Conservation (phyloP, 176 grass and related monocot genomes). For the Carex cristatella region DNA sequence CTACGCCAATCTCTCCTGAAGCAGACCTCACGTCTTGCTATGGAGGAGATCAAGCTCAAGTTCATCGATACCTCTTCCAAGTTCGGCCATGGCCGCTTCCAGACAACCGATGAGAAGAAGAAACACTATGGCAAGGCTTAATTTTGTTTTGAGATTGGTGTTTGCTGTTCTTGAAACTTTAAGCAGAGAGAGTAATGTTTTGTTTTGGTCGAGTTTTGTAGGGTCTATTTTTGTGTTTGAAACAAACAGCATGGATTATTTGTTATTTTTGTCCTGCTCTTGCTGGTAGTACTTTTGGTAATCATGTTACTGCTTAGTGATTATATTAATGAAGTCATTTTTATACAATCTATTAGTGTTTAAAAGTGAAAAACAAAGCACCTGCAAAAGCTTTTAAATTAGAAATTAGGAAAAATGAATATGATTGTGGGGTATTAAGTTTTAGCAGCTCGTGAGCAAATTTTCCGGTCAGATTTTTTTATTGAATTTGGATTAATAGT, state of each 20-base stretch:
- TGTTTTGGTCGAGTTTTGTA: conserved; percentile 7
- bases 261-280: background rate
- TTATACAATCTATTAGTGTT: background rate
- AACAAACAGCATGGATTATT: conserved; percentile 8
- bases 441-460: too few species aligned
- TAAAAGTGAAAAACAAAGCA: too few species aligned
- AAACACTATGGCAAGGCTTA: conserved; percentile 47
- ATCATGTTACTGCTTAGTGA: background rate
- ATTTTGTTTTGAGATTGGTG: background rate
- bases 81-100: conserved; percentile 92
- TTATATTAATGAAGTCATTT: background rate
- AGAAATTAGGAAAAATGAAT: too few species aligned
- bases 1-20: conserved; percentile 81
- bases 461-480: too few species aligned
- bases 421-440: too few species aligned
- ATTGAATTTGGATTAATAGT: too few species aligned
- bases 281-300: background rate
- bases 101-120: conserved; percentile 93
- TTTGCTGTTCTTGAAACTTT: background rate
- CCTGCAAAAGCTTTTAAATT: too few species aligned
- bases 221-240: background rate
- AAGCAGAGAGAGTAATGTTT: background rate
- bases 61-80: conserved; percentile 96
- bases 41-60: conserved; percentile 97
- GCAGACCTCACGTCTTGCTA: conserved; percentile 73